These are phyloP conservation scores for Tricholoma sp. DNA, from an alignment of 768 basidiomycete species.

Conservation along the genomic window DNA sequence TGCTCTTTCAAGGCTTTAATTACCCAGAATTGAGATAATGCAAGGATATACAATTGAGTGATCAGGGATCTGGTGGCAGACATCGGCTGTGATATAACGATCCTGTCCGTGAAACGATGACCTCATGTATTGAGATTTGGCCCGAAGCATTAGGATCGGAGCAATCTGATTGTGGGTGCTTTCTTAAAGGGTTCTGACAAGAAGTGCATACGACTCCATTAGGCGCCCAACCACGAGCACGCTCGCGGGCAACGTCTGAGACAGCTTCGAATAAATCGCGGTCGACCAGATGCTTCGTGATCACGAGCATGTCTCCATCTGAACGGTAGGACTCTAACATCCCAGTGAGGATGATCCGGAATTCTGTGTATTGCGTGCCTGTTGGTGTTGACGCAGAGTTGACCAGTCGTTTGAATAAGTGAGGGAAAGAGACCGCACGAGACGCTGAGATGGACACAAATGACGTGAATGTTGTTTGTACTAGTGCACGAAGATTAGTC, in stretches of 20 bases:
- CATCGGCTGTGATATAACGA: conserved; percentile 50
- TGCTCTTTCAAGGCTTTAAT: neutral
- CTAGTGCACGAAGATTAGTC: conserved; percentile 59
- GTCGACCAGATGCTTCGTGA: conserved; percentile 77
- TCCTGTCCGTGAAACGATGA: conserved; percentile 57
- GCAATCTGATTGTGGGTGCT: conserved; percentile 1
- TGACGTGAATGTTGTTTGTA: conserved; percentile 80
- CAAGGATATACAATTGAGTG: conserved; percentile 1
- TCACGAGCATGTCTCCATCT: conserved; percentile 84
- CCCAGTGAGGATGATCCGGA: conserved; percentile 84
- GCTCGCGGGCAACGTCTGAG: conserved; percentile 52
- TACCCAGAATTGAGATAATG: neutral
- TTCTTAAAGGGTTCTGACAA: conserved; percentile 47
- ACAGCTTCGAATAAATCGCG: conserved; percentile 78
- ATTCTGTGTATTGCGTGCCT: conserved; percentile 81
- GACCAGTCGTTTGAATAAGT: conserved; percentile 87
- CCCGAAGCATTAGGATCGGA: conserved; percentile 9
- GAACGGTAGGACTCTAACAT: conserved; percentile 94
- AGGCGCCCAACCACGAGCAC: conserved; percentile 58
- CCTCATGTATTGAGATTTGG: conserved; percentile 14
- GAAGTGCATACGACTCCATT: conserved; percentile 41
- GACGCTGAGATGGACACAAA: conserved; percentile 83
- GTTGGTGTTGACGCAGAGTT: conserved; percentile 59
- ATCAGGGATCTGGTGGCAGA: conserved; percentile 19
- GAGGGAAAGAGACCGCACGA: conserved; percentile 81